Percentiles rank a stretch among this genome's conserved stretches.
phyloP scores from a whole-genome alignment of 352 stramenopile genomes.

The Halophytophthora polymorphica region DNA sequence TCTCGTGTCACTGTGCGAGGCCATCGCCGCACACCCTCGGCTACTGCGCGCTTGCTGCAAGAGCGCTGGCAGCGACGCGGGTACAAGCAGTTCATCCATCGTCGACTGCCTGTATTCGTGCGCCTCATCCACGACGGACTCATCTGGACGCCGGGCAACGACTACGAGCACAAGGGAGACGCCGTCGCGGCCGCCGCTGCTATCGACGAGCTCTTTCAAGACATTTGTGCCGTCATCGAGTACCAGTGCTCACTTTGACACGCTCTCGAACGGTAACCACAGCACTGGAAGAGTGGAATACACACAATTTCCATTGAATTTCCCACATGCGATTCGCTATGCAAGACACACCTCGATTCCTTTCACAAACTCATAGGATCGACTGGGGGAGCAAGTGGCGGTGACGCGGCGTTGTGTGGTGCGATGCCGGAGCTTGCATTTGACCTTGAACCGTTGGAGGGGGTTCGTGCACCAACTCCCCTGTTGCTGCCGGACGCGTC shows the following conservation, averaged over 20 bases:
- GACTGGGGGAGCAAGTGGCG: too few relatives aligned
- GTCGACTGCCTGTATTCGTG: slow-evolving; percentile 61
- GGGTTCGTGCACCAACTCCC: too few relatives aligned
- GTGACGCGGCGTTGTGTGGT: too few relatives aligned
- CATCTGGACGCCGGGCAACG: slow-evolving; percentile 75
- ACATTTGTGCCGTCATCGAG: slow-evolving; percentile 25
- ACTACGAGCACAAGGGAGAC: slow-evolving; percentile 62
- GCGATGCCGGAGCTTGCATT: too few relatives aligned
- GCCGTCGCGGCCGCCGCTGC: slow-evolving; percentile 11
- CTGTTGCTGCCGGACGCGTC: not conserved
- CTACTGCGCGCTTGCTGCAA: slow-evolving; percentile 30
- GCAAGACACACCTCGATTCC: too few relatives aligned
- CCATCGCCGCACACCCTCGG: slow-evolving; percentile 31
- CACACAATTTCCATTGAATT: too few relatives aligned
- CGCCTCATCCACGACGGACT: slow-evolving; percentile 63
- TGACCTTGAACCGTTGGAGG: too few relatives aligned
- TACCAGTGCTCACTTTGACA: slow-evolving; percentile 9
- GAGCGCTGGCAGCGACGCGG: slow-evolving; percentile 52
- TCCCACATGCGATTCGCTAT: too few relatives aligned
- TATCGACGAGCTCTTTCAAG: slow-evolving; percentile 20
- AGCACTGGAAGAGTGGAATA: too few relatives aligned
- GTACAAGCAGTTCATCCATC: slow-evolving; percentile 78
- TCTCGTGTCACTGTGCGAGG: slow-evolving; percentile 8
- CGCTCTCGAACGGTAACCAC: too few relatives aligned
- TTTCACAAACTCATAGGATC: too few relatives aligned